A percentile compares a stretch with the other conserved stretches of the same genome.
Conservation (phyloP, 179 eudicot species). For the Amaranthus tricolor region DNA sequence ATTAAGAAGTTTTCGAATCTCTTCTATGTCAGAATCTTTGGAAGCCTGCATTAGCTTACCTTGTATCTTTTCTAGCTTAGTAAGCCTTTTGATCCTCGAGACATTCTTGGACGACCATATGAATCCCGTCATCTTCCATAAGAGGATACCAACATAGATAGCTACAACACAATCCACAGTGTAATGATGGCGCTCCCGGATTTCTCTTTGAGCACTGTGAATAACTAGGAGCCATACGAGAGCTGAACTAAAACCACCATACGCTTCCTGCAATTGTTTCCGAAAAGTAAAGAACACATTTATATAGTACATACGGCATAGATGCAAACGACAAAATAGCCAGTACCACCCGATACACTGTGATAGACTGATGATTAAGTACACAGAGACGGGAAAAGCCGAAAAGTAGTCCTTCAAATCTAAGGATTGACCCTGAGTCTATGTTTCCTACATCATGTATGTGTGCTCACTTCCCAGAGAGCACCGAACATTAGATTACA, state of each 20-base stretch:
- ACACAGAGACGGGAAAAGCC: neutral
- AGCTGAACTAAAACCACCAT: slow-evolving; percentile 86
- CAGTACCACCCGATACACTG: neutral
- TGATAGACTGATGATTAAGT: too few relatives aligned
- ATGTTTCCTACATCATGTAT: neutral
- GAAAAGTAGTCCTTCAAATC: neutral
- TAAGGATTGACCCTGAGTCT: neutral
- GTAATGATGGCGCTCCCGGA: slow-evolving; percentile 94
- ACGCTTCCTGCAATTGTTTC: slow-evolving; percentile 74
- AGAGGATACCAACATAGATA: slow-evolving; percentile 79
- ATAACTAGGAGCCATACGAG: slow-evolving; percentile 77
- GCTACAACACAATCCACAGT: slow-evolving; percentile 80
- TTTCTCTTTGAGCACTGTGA: slow-evolving; percentile 93
- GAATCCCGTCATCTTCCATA: slow-evolving; percentile 89
- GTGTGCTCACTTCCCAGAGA: neutral
- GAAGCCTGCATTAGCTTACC: slow-evolving; percentile 73
- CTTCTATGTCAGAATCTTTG: slow-evolving; percentile 78
- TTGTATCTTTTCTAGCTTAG: slow-evolving; percentile 71
- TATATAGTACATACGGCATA: neutral
- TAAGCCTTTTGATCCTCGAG: slow-evolving; percentile 39
- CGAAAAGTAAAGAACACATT: neutral
- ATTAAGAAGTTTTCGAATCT: slow-evolving; percentile 64
- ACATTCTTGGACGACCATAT: slow-evolving; percentile 58
- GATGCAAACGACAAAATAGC: neutral
- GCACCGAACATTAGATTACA: neutral